Evolutionary conservation across 768 basidiomycete species (phyloP), one percentile per base, ranked within the genome.

Genomic region (Lactifluus volemus): DNA sequence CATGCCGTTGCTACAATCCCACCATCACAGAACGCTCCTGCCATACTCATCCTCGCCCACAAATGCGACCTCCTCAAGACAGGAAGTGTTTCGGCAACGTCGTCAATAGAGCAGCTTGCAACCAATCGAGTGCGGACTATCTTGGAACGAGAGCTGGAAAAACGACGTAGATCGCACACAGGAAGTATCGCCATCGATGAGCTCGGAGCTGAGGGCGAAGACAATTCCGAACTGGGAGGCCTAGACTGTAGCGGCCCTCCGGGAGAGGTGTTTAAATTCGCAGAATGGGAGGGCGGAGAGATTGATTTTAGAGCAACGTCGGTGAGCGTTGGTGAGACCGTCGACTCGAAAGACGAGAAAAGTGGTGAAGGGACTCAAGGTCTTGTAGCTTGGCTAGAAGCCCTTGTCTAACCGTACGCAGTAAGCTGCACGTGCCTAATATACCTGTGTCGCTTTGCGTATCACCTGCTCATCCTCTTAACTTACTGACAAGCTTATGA

Each of bases 281-380:
- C 78, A 3, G 83, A 86, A 47, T 93, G 90, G 90, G 90, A 92
- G 66, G 91, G 89, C 2, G 90, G 91, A 8, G 84, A 89, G n/a
- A 75, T 91, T 19, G 69, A 75, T 1, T 87, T 91, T 66, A 62
- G 85, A 38, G 86, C 82, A 30, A 85, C 83, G 0, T 86, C 79
- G 59, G 76, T 80, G 8, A 68, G 54, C 10, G 69, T 75, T 12
- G 75, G 73, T 49, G 69, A 64, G 58, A 60, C 32, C 7, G 58
- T 49, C n/a, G 70, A 68, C 44, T 39, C 53, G 48, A 69, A 61
- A 17, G 66, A 68, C 10, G 75, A 75, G 63, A 80, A 82, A 65
- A 63, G 51, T 7, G 68, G 60, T 14, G 47, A 48, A 4, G 63
- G 53, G 41, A 50, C 39, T 19, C 36, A 36, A 25, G 2, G 44